Base-by-base conservation (phyloP, 1,284 basidiomycete species). In the Chalciporus piperatoides region DNA sequence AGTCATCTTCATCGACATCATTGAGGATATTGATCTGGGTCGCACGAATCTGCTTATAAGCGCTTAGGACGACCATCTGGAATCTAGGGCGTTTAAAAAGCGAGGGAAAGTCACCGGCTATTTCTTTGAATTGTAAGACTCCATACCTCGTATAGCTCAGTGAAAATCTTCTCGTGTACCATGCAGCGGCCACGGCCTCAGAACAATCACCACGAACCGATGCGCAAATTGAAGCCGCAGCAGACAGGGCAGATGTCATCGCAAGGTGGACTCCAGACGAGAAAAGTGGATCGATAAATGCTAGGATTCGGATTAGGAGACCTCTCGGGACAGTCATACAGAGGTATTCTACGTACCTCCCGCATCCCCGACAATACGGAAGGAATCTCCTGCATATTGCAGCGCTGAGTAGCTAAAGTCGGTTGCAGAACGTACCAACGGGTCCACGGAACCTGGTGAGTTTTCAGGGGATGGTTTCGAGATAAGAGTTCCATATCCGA, bases 351-450 rank as follows among this genome's bases (percentile, higher is more conserved):
- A 30, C 51, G 19, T 38, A 85, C 86, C 83, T 57, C 82, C 86
- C 2, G 87, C 86, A 61, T 90, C 87, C 5, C 86, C 86, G 14
- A 84, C 66, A 38, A 89, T 76, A 48, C 86, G 73, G 57, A 76
- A 87, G 2, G 74, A 69, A 15, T 68, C 65, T 0, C 82, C 84
- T 9, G 79, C 80, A 57, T 89, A 88, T 3, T 63, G 69, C 14
- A 75, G 64, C 2, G 86, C 81, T 7, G 81, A 81, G 62, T 90
- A 89, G 59, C 83, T 86, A 58, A 80, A 90, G 63, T 90, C 84
- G 63, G 64, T 79, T 56, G 68, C 76, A 65, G 59, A 76, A 62
- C 65, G 70, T 53, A 82, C 69, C 23, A 64, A 41, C 1, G 63
- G 58, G 28, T 47, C 54, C 2, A 24, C 32, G 19, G 48, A 24